Percentiles rank a stretch among this genome's conserved stretches.
These are phyloP conservation scores for Aquilaria agallochum DNA, from an alignment of 441 rosid species.

Conservation along the genomic window DNA sequence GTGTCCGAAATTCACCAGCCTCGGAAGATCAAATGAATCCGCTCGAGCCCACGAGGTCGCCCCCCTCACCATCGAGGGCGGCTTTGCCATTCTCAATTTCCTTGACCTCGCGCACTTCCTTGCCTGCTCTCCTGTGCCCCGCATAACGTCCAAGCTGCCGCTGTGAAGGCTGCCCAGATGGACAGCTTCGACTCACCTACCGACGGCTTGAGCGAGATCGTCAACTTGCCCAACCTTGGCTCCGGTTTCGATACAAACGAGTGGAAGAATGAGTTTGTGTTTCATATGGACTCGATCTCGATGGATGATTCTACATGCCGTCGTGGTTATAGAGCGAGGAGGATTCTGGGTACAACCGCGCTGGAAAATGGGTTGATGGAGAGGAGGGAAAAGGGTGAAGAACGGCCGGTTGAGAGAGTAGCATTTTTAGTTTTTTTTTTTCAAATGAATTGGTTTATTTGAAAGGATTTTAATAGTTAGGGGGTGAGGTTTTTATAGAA, in stretches of 20 bases:
- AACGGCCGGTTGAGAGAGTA: too few relatives aligned
- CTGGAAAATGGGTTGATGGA: slow-evolving; percentile 9
- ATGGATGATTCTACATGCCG: slow-evolving; percentile 46
- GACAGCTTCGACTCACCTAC: slow-evolving; percentile 28
- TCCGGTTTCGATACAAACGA: slow-evolving; percentile 31
- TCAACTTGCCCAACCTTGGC: slow-evolving; percentile 66
- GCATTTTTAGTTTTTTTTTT: too few relatives aligned
- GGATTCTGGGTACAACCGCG: slow-evolving; percentile 17
- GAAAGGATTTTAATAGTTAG: too few relatives aligned
- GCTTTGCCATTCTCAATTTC: slow-evolving; percentile 79
- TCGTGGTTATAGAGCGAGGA: slow-evolving; percentile 38
- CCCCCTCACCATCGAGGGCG: slow-evolving; percentile 73
- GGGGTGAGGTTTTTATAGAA: too few relatives aligned
- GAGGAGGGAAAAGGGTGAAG: too few relatives aligned
- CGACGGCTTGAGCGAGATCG: slow-evolving; percentile 66
- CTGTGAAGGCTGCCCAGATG: slow-evolving; percentile 82
- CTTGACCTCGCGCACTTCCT: slow-evolving; percentile 67
- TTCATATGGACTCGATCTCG: slow-evolving; percentile 38
- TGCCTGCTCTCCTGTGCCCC: slow-evolving; percentile 70
- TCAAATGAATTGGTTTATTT: too few relatives aligned
- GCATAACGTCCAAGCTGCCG: slow-evolving; percentile 86
- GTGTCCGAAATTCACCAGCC: slow-evolving; percentile 96
- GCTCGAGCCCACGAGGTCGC: slow-evolving; percentile 96
- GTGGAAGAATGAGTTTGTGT: slow-evolving; percentile 43
- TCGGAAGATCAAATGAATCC: slow-evolving; percentile 86